phyloP scores from a whole-genome alignment of 768 basidiomycete genomes.

The Suillus tomentosus region DNA sequence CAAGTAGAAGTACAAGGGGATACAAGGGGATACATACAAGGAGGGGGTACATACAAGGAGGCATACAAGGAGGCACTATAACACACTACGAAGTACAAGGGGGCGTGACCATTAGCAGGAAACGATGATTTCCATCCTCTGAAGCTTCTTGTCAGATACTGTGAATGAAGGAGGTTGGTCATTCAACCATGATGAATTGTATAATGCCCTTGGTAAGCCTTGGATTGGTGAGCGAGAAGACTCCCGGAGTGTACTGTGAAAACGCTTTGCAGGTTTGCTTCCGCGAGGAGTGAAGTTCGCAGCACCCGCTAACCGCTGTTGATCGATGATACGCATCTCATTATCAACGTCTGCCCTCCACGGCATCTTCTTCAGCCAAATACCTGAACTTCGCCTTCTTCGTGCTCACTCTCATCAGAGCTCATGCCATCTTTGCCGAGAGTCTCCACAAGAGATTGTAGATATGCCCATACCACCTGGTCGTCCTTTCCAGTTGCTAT shows the following conservation, averaged over 20 bases:
- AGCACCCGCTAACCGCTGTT: not conserved
- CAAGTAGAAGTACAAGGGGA: no score
- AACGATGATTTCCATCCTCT: not conserved
- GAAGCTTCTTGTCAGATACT: conserved; percentile 1
- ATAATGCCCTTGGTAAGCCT: not conserved
- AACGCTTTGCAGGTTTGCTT: not conserved
- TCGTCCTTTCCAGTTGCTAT: not conserved
- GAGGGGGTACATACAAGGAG: no score
- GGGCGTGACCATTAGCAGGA: not conserved
- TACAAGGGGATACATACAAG: no score
- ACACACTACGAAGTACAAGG: no score
- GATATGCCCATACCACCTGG: not conserved
- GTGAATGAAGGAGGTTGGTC: not conserved
- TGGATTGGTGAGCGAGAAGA: not conserved
- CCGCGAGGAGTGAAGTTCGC: not conserved
- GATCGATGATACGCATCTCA: not conserved
- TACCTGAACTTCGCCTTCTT: not conserved
- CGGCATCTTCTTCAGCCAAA: not conserved
- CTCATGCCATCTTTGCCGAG: conserved; percentile 11
- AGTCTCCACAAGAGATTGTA: conserved; percentile 3
- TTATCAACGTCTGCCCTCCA: not conserved
- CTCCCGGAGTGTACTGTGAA: not conserved
- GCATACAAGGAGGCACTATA: no score
- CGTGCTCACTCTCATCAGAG: conserved; percentile 9
- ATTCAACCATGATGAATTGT: not conserved